Percentiles rank a stretch among this genome's conserved stretches.
These are phyloP conservation scores for Gynandropsis gynandra DNA, from an alignment of 345 rosid species.

Conservation along the genomic window DNA sequence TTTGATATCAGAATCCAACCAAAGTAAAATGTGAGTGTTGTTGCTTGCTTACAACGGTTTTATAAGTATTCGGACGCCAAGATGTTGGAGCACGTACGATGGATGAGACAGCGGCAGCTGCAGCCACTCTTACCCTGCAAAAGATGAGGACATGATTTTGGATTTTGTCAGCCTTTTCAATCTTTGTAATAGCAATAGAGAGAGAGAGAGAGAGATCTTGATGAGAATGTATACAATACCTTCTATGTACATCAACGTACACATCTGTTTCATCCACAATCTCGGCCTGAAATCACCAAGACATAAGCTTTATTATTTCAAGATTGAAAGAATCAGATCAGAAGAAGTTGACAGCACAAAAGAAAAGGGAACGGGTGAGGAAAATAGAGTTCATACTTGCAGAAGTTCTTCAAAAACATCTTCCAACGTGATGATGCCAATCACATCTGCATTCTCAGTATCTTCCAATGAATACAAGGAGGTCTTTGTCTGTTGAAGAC, in stretches of 20 bases:
- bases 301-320: too few relatives aligned
- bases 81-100: conserved; percentile 43
- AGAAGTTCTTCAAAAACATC: conserved; percentile 87
- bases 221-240: too few relatives aligned
- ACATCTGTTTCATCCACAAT: conserved; percentile 80
- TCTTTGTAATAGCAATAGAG: too few relatives aligned
- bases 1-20: too few relatives aligned
- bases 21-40: too few relatives aligned
- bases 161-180: too few relatives aligned
- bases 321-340: too few relatives aligned
- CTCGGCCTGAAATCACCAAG: conserved; percentile 65
- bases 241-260: conserved; percentile 68
- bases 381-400: conserved; percentile 40
- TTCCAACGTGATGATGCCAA: conserved; percentile 76
- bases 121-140: too few relatives aligned
- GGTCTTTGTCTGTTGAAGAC: conserved; percentile 36
- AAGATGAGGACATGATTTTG: not conserved
- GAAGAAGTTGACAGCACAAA: too few relatives aligned
- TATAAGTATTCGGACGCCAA: conserved; percentile 18
- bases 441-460: conserved; percentile 68
- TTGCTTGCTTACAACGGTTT: not conserved
- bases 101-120: too few relatives aligned
- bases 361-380: not conserved
- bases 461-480: conserved; percentile 39
- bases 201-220: too few relatives aligned